Conservation (phyloP, 2,329 filamentous ascomycete genomes). For the Pseudodiploospora longispora region DNA sequence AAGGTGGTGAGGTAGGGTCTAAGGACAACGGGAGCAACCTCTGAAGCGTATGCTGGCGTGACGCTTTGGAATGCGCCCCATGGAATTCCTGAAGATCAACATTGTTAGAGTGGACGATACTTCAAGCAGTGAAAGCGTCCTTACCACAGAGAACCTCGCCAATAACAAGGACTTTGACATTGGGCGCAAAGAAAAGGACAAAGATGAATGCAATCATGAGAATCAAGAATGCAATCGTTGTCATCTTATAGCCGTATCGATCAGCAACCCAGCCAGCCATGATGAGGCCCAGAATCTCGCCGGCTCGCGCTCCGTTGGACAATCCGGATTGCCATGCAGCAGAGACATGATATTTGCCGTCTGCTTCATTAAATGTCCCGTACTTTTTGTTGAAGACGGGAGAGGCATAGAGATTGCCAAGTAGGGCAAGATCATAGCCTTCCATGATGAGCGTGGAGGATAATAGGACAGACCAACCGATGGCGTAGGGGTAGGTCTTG, state of each 20-base stretch:
- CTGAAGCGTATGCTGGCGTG: constrained; percentile 38
- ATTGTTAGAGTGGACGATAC: no score
- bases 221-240: constrained; percentile 26
- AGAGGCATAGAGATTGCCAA: constrained; percentile 30
- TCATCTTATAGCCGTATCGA: constrained; percentile 33
- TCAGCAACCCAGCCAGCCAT: constrained; percentile 38
- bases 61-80: constrained; percentile 39
- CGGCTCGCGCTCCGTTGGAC: constrained; percentile 34
- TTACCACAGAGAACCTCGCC: constrained; percentile 36
- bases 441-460: constrained; percentile 35
- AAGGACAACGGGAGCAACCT: constrained; percentile 29
- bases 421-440: constrained; percentile 29
- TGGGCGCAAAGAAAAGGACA: constrained; percentile 36
- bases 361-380: constrained; percentile 6
- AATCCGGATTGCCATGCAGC: constrained; percentile 44
- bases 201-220: constrained; percentile 34
- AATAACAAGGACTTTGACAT: constrained; percentile 27
- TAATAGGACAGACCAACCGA: constrained; percentile 28
- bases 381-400: constrained; percentile 12
- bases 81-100: constrained; percentile 19
- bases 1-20: constrained; percentile 37
- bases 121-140: no score
- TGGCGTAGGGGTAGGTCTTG: constrained; percentile 24
- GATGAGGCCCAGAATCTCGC: constrained; percentile 40
- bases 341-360: constrained; percentile 28